Conservation (phyloP, 345 rosid genomes). For the Brassica nigra region DNA sequence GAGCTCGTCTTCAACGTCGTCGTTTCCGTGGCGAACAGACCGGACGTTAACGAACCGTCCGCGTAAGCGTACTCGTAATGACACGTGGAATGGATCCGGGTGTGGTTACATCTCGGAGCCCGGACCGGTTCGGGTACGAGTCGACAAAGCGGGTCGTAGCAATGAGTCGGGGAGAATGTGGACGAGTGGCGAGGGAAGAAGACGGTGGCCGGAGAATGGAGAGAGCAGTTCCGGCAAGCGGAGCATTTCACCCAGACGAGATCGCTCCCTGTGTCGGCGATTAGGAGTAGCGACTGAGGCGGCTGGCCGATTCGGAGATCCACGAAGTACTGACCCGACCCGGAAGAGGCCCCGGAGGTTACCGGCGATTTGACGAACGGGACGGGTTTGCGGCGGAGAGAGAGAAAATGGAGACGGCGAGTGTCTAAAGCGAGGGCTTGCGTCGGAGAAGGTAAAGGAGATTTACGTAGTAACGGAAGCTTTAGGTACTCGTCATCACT, state of each 20-base stretch:
- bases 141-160: constrained; percentile 55
- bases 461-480: constrained; percentile 66
- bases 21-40: constrained; percentile 69
- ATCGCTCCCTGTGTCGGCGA: constrained; percentile 87
- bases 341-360: constrained; percentile 71
- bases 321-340: constrained; percentile 86
- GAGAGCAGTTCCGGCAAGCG: constrained; percentile 63
- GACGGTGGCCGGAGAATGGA: constrained; percentile 55
- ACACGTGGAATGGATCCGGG: constrained; percentile 76
- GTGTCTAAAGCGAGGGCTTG: constrained; percentile 47
- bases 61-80: constrained; percentile 71
- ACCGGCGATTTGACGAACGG: constrained; percentile 56
- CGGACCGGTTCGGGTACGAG: constrained; percentile 54
- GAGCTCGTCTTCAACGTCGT: constrained; percentile 62
- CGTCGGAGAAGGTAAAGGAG: constrained; percentile 49
- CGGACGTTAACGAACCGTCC: constrained; percentile 67
- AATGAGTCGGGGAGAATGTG: constrained; percentile 70
- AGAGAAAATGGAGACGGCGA: constrained; percentile 50
- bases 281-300: constrained; percentile 68
- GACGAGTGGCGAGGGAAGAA: constrained; percentile 80
- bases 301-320: constrained; percentile 75
- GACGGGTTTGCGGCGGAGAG: constrained; percentile 36
- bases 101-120: constrained; percentile 53
- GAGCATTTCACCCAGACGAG: constrained; percentile 89
- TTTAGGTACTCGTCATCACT: constrained; percentile 46